Base-by-base conservation (phyloP, 2,329 filamentous ascomycete genomes). In the Fusarium sp. region DNA sequence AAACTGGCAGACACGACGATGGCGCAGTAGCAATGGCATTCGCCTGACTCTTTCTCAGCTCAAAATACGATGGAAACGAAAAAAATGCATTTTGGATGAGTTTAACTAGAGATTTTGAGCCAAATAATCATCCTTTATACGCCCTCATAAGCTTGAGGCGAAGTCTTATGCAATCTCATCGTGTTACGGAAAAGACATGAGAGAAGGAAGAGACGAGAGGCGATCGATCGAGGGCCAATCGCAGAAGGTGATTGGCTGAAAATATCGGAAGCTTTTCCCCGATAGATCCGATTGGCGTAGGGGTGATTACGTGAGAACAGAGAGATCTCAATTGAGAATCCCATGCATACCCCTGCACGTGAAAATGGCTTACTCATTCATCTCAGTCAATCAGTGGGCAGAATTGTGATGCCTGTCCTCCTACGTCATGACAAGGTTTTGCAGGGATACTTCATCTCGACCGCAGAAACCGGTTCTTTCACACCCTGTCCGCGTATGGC, bases 401-500 rank as follows among this genome's bases (percentile, higher is more conserved):
- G 18, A 52, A 54, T 20, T 54, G 27, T 20, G 18, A 54, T 31
- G 47, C 8, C 24, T 27, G 24, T 4, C 50, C 50, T 31, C 27
- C 34, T 40, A 58, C 56, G 56, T 58, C 56, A 58, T 58, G 56
- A 27, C 56, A 38, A 27, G 56, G 22, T 27, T 38, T 58, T 16
- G 35, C 56, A 40, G 10, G 56, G 56, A 38, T 58, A 11, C 56
- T 22, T 58, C 35, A 27, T 40, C 34, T 38, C 27, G 22, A 38
- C 56, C n/a, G 22, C 31, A 58, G 34, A 58, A 58, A 58, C 56
- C 56, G 56, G 56, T 58, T 58, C 56, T 58, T 37, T 27, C 34
- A 40, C 56, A 58, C 34, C 35, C 18, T 38, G 22, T 27, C 18
- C 24, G 10, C 22, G 34, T 22, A 27, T 35, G 34, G 34, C n/a